These are phyloP conservation scores for Helotiales sp. DNA, from an alignment of 2,329 filamentous ascomycete species.

Conservation along the genomic window DNA sequence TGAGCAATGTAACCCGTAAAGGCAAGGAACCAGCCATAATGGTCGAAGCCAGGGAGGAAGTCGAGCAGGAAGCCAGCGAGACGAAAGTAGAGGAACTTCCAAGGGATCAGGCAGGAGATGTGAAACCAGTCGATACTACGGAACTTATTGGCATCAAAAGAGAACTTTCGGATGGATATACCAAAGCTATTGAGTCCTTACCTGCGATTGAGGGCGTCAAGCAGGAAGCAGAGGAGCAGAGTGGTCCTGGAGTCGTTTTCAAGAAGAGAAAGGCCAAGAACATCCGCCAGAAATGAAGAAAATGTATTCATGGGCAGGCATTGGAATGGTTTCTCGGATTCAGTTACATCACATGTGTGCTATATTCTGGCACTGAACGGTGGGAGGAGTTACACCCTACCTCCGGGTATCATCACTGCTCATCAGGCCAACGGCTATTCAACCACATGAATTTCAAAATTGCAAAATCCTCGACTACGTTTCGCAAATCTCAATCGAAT, in stretches of 20 bases:
- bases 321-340: background rate
- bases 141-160: conserved; percentile 32
- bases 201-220: conserved; percentile 38
- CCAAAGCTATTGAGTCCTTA: conserved; percentile 40
- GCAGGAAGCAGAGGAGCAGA: conserved; percentile 38
- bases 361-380: no score
- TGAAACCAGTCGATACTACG: background rate
- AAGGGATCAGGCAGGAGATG: conserved; percentile 6
- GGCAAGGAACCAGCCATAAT: conserved; percentile 32
- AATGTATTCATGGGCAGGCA: background rate
- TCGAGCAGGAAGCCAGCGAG: conserved; percentile 25
- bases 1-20: conserved; percentile 39
- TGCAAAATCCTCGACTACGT: no score
- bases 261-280: conserved; percentile 79
- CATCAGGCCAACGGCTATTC: no score
- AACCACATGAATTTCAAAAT: no score
- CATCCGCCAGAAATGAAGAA: conserved; percentile 59
- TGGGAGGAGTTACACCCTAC: no score
- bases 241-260: conserved; percentile 64
- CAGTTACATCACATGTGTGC: no score
- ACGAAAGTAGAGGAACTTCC: background rate
- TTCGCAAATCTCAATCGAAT: no score
- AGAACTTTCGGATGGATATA: conserved; percentile 43
- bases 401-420: no score
- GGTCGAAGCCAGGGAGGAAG: conserved; percentile 30